Evolutionary conservation across 2,329 filamentous ascomycete genomes (phyloP).

Genomic region (Ceratocystis harringtonii): DNA sequence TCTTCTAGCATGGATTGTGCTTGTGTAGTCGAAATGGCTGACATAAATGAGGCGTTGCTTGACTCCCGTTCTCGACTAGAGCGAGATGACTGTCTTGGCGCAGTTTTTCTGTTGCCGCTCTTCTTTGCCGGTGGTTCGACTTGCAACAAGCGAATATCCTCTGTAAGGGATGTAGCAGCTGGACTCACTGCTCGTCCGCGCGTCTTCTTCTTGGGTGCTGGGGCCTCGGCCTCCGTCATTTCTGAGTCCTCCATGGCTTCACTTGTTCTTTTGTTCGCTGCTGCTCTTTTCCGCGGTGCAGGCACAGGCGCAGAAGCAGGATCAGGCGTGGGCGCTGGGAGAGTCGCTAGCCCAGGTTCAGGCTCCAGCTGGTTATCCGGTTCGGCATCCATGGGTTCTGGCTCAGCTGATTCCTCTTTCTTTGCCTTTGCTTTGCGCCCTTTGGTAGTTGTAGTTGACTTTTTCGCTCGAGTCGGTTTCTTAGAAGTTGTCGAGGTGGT

Average conservation of each 20-base stretch:
- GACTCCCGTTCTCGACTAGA: slow-evolving; percentile 14
- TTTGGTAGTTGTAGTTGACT: slow-evolving; percentile 33
- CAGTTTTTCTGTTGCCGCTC: slow-evolving; percentile 27
- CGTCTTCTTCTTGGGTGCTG: slow-evolving; percentile 44
- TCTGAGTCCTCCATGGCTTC: slow-evolving; percentile 39
- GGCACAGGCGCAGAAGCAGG: slow-evolving; percentile 20
- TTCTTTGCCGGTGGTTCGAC: slow-evolving; percentile 20
- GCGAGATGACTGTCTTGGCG: slow-evolving; percentile 28
- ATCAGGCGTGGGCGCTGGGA: not conserved
- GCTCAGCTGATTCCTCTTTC: slow-evolving; percentile 40
- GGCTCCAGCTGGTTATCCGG: not conserved
- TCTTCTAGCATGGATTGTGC: slow-evolving; percentile 26
- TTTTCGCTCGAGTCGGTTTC: slow-evolving; percentile 35
- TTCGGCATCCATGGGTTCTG: slow-evolving; percentile 20
- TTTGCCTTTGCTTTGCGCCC: slow-evolving; percentile 28
- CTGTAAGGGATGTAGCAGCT: slow-evolving; percentile 23
- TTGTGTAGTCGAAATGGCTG: slow-evolving; percentile 35
- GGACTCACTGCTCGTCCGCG: slow-evolving; percentile 36
- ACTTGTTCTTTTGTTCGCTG: slow-evolving; percentile 46
- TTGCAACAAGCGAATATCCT: not conserved
- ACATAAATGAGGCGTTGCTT: slow-evolving; percentile 35
- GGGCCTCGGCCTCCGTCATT: slow-evolving; percentile 30
- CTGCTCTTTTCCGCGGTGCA: slow-evolving; percentile 29
- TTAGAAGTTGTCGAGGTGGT: slow-evolving; percentile 33
- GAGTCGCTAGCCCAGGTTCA: not conserved